These are phyloP conservation scores for Hypomontagnella submonticulosa DNA, from an alignment of 495 filamentous ascomycete genomes.

Conservation along the genomic window DNA sequence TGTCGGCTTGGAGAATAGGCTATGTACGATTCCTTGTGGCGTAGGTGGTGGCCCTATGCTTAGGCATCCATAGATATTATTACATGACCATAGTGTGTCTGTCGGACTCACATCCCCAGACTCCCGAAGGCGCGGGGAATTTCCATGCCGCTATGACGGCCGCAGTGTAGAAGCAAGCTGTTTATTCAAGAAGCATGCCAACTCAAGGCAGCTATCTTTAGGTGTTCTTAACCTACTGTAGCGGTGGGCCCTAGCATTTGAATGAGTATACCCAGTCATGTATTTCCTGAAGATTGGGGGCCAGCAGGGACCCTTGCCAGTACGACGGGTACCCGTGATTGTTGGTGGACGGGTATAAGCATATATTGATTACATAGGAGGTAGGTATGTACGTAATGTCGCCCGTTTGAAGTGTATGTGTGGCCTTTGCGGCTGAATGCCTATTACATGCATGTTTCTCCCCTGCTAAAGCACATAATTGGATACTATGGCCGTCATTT, in stretches of 20 bases:
- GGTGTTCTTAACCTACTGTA: too few relatives aligned
- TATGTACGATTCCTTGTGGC: conserved; percentile 28
- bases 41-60: conserved; percentile 16
- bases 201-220: too few relatives aligned
- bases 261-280: too few relatives aligned
- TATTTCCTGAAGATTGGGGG: conserved; percentile 26
- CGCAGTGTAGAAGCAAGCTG: too few relatives aligned
- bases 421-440: conserved; percentile 29
- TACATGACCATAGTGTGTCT: too few relatives aligned
- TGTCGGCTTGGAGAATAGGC: conserved; percentile 8
- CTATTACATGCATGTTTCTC: conserved; percentile 23
- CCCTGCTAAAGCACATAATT: conserved; percentile 3
- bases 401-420: conserved; percentile 10
- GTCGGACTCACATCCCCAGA: too few relatives aligned
- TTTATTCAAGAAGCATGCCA: conserved; percentile 26
- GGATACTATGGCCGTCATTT: conserved; percentile 5
- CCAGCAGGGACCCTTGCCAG: conserved; percentile 5
- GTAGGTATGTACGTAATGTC: conserved; percentile 20
- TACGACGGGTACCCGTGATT: conserved; percentile 17
- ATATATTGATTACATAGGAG: conserved; percentile 31
- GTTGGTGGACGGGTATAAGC: conserved; percentile 15
- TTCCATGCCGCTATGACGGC: too few relatives aligned
- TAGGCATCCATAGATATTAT: conserved; percentile 31
- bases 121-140: too few relatives aligned
- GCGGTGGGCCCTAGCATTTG: too few relatives aligned